A percentile compares a stretch with the other conserved stretches of the same genome.
Conservation (phyloP, 2,329 filamentous ascomycete species). For the Hortaea werneckii region DNA sequence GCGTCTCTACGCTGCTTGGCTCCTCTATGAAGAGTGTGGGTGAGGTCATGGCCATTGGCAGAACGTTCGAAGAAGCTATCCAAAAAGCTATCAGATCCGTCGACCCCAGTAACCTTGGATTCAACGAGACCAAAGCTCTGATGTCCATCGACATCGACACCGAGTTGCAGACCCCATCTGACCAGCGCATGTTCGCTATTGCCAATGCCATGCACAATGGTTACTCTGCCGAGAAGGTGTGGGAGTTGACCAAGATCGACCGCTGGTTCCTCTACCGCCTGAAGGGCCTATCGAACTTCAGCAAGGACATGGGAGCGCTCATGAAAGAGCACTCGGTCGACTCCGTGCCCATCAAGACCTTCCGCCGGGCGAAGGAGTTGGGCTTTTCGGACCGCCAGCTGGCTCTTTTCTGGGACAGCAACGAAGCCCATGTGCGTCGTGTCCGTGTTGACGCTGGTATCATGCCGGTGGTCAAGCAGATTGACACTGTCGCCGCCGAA, state of each 20-base stretch:
- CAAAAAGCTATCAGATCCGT: conserved; percentile 96
- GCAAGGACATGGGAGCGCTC: conserved; percentile 42
- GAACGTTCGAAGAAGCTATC: conserved; percentile 95
- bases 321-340: conserved; percentile 64
- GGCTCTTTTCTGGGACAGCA: conserved; percentile 88
- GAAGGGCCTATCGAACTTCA: conserved; percentile 82
- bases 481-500: conserved; percentile 95
- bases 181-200: conserved; percentile 93
- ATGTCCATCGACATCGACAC: conserved; percentile 96
- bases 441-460: conserved; percentile 79
- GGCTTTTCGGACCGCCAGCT: conserved; percentile 92
- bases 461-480: conserved; percentile 88
- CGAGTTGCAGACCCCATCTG: conserved; percentile 92
- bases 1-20: conserved; percentile 88
- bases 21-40: conserved; percentile 99
- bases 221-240: conserved; percentile 92
- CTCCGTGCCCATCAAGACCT: conserved; percentile 51
- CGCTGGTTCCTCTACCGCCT: conserved; percentile 95
- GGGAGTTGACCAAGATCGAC: conserved; percentile 96
- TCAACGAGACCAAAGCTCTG: conserved; percentile 76
- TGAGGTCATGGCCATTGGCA: conserved; percentile 96
- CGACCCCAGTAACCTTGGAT: conserved; percentile 90
- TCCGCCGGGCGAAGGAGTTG: conserved; percentile 80
- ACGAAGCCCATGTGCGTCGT: conserved; percentile 79
- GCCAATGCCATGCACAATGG: conserved; percentile 94